A percentile compares a stretch with the other conserved stretches of the same genome.
Conservation (phyloP, 169 alveolate genomes). For the Plasmodium billcollinsi region DNA sequence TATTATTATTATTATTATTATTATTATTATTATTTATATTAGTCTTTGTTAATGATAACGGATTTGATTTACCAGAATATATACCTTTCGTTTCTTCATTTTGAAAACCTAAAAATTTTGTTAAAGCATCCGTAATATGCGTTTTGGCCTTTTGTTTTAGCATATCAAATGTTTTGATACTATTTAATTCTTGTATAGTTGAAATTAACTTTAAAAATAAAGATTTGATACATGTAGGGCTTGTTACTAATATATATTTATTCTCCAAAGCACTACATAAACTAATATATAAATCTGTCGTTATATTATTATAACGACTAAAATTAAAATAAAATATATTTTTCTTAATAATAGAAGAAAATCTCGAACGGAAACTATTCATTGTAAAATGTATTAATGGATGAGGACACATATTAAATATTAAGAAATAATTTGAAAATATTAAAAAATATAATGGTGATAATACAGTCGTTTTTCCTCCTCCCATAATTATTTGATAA, state of each 20-base stretch:
- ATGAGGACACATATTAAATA: slow-evolving; percentile 90
- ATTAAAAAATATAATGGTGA: slow-evolving; percentile 82
- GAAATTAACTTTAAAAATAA: slow-evolving; percentile 88
- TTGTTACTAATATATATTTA: slow-evolving; percentile 89
- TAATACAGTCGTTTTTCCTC: slow-evolving; percentile 94
- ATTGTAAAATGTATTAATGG: slow-evolving; percentile 92
- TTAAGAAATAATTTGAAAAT: slow-evolving; percentile 80
- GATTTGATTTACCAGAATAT: slow-evolving; percentile 5
- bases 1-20: not conserved
- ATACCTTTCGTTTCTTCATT: slow-evolving; percentile 42
- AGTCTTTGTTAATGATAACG: not conserved
- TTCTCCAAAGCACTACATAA: slow-evolving; percentile 90
- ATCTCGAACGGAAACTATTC: slow-evolving; percentile 88
- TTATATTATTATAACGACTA: slow-evolving; percentile 86
- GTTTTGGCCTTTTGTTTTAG: slow-evolving; percentile 79
- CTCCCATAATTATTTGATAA: slow-evolving; percentile 96
- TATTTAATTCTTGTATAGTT: slow-evolving; percentile 87
- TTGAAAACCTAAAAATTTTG: slow-evolving; percentile 84
- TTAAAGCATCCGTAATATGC: slow-evolving; percentile 80
- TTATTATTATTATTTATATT: not conserved
- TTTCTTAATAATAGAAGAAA: slow-evolving; percentile 89
- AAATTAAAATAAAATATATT: slow-evolving; percentile 88
- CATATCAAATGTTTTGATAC: slow-evolving; percentile 76
- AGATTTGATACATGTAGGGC: slow-evolving; percentile 92
- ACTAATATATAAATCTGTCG: slow-evolving; percentile 87